These are phyloP conservation scores for Cucurbita moschata DNA, from an alignment of 306 rosid species.

Conservation along the genomic window DNA sequence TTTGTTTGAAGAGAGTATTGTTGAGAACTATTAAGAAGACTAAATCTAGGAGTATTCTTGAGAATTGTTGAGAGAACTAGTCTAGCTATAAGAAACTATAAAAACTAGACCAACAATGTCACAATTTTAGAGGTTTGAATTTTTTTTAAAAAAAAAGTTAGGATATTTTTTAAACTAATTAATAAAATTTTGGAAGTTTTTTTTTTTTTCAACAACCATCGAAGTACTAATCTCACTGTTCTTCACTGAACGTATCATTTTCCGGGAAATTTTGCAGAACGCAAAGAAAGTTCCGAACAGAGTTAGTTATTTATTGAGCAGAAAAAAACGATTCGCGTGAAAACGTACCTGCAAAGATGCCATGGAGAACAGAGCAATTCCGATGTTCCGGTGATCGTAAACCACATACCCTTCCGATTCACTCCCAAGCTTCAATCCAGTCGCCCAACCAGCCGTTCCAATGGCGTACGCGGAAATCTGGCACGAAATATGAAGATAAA, in stretches of 20 bases:
- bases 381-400: slow-evolving; percentile 48
- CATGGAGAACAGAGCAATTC: slow-evolving; percentile 55
- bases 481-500: slow-evolving; percentile 63
- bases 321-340: not conserved
- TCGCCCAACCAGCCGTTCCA: slow-evolving; percentile 91
- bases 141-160: too few species aligned
- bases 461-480: slow-evolving; percentile 60
- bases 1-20: too few species aligned
- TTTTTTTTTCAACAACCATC: not conserved
- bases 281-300: not conserved
- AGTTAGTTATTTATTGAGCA: not conserved
- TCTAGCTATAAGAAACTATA: too few species aligned
- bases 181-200: too few species aligned
- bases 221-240: not conserved
- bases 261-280: not conserved
- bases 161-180: too few species aligned
- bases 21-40: too few species aligned
- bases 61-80: too few species aligned
- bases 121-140: too few species aligned
- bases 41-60: too few species aligned
- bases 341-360: slow-evolving; percentile 60
- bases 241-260: not conserved
- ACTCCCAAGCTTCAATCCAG: slow-evolving; percentile 74
- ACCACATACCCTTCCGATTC: slow-evolving; percentile 28
- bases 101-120: too few species aligned